These are phyloP conservation scores for Colletotrichum sp. DNA, from an alignment of 2,329 filamentous ascomycete species.

Conservation along the genomic window DNA sequence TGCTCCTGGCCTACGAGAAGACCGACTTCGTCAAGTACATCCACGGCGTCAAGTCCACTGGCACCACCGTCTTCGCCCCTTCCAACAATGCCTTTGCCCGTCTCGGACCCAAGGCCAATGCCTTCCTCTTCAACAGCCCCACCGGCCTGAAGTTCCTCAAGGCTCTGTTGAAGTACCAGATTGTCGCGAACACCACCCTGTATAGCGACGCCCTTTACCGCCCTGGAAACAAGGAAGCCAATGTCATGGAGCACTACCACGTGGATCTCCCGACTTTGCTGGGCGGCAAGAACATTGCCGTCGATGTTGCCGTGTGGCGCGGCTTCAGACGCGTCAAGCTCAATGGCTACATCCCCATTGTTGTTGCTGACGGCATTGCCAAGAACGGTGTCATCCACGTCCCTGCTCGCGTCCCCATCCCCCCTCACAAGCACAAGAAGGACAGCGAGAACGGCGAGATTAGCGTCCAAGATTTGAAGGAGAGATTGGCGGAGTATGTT, in stretches of 20 bases:
- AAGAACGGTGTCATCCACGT: conserved; percentile 86
- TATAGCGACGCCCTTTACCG: conserved; percentile 86
- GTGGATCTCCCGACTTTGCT: conserved; percentile 78
- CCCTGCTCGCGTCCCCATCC: conserved; percentile 74
- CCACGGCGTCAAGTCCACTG: conserved; percentile 58
- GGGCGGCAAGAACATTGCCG: conserved; percentile 65
- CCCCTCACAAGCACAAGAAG: conserved; percentile 62
- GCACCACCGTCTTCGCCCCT: conserved; percentile 82
- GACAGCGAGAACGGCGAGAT: conserved; percentile 51
- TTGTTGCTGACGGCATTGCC: conserved; percentile 72
- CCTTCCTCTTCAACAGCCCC: conserved; percentile 80
- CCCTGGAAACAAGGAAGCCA: conserved; percentile 30
- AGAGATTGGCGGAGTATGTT: conserved; percentile 53
- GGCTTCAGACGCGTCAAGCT: conserved; percentile 74
- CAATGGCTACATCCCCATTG: conserved; percentile 74
- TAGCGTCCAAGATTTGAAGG: conserved; percentile 65
- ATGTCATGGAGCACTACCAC: conserved; percentile 59
- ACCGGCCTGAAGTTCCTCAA: conserved; percentile 76
- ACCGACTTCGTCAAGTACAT: conserved; percentile 72
- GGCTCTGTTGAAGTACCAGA: conserved; percentile 80
- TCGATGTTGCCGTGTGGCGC: conserved; percentile 75
- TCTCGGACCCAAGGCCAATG: conserved; percentile 76
- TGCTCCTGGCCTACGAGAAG: conserved; percentile 75
- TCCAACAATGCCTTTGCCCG: conserved; percentile 80
- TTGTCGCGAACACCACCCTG: conserved; percentile 74